Conservation (phyloP, 805 yeast species). For the Naumovozyma baii region DNA sequence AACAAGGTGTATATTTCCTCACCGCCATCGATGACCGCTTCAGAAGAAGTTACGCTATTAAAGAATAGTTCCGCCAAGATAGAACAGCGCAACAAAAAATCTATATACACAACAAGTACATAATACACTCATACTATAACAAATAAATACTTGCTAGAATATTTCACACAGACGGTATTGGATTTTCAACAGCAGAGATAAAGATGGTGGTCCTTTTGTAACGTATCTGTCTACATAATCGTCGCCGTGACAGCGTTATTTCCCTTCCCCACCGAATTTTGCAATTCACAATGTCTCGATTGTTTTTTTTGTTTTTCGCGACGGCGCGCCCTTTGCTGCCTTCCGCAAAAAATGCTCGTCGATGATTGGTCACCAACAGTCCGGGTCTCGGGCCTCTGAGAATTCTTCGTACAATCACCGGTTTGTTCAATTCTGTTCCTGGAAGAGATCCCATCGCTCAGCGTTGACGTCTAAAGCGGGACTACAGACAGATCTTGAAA, state of each 20-base stretch:
- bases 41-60: slow-evolving; percentile 72
- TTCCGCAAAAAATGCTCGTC: background rate
- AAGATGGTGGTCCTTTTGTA: no score
- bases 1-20: slow-evolving; percentile 75
- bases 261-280: background rate
- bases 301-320: background rate
- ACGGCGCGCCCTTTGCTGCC: background rate
- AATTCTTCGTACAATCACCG: background rate
- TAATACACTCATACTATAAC: no score
- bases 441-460: background rate
- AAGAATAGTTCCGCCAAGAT: slow-evolving; percentile 44
- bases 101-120: no score
- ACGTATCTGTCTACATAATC: no score
- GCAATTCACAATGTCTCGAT: no score
- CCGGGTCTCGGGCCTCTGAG: background rate
- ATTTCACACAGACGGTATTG: no score
- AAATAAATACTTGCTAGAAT: background rate
- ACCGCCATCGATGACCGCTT: slow-evolving; percentile 75
- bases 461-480: background rate
- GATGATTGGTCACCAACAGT: background rate
- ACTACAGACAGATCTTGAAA: no score
- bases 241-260: background rate
- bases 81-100: no score
- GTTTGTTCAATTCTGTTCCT: background rate
- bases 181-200: no score